Conservation (phyloP, 176 grass and related monocot genomes). For the Phragmites australis region DNA sequence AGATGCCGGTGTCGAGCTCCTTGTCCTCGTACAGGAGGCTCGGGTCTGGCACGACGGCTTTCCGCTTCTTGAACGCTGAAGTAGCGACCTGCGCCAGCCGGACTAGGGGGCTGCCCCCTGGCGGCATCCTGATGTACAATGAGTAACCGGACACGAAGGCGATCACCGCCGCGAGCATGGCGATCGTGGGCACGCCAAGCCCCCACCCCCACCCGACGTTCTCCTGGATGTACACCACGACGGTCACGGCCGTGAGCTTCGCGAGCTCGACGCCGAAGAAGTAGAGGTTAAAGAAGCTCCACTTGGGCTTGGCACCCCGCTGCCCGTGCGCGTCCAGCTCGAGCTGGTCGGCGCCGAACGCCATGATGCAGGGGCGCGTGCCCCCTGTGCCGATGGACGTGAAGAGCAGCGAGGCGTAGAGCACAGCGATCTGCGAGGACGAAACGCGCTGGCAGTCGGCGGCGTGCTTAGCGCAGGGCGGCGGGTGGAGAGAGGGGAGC, state of each 20-base stretch:
- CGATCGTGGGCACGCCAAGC: slow-evolving; percentile 52
- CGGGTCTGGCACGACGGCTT: slow-evolving; percentile 34
- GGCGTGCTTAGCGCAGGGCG: slow-evolving; percentile 27
- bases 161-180: slow-evolving; percentile 34
- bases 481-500: slow-evolving; percentile 61
- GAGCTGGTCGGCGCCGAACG: slow-evolving; percentile 83
- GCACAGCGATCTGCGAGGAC: slow-evolving; percentile 49
- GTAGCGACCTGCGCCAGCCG: slow-evolving; percentile 49
- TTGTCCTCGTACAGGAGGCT: slow-evolving; percentile 61
- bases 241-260: slow-evolving; percentile 50
- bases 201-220: slow-evolving; percentile 73
- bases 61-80: slow-evolving; percentile 56
- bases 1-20: slow-evolving; percentile 57
- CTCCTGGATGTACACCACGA: slow-evolving; percentile 63
- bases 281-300: slow-evolving; percentile 73
- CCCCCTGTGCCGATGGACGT: slow-evolving; percentile 71
- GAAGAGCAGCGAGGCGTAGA: slow-evolving; percentile 68
- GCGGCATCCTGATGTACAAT: slow-evolving; percentile 48
- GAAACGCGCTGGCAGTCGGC: slow-evolving; percentile 54
- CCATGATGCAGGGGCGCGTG: slow-evolving; percentile 70
- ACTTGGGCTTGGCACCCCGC: slow-evolving; percentile 25
- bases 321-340: slow-evolving; percentile 35
- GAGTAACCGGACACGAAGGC: slow-evolving; percentile 54
- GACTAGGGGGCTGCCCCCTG: slow-evolving; percentile 55
- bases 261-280: slow-evolving; percentile 60